Base-by-base conservation (phyloP, 2,329 filamentous ascomycete species). In the Venturia carpophila region DNA sequence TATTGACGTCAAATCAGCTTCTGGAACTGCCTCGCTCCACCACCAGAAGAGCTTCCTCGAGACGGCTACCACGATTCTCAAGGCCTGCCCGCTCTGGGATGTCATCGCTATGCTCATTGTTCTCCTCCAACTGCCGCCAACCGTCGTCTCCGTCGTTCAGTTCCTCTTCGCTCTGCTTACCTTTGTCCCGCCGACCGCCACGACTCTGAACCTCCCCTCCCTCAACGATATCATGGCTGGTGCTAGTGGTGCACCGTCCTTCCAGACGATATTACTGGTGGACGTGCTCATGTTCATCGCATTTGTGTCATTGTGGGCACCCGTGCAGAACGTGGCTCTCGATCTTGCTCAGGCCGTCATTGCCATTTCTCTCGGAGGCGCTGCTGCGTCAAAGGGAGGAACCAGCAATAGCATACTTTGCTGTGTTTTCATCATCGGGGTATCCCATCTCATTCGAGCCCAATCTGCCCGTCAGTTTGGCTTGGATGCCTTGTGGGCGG, bases 51-150 rank as follows among this genome's bases (percentile, higher is more conserved):
- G 89, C 66, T 86, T 90, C 60, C 78, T 96, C 70, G 87, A 90
- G 71, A 82, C 95, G 69, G 88, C 89, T 68, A 84, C 90, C 70
- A 96, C 92, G 65, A 93, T 97, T 71, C 85, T 97, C 74, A 87
- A 87, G 72, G 91, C 92, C 63, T 93, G 92, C 72, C 93, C 93
- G 64, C 86, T 96, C 73, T 90, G 91, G 79, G 93, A 97, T 79
- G 96, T 93, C 67, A 91, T 97, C 77, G 92, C 93, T 74, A 96
- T 97, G 72, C 86, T 97, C 75, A 96, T 97, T 77, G 90, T 97
- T 71, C 85, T 97, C 70, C 89, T 97, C 77, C 92, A 96, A 74
- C 86, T 97, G 11, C 92, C 93, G 39, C 91, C 92, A 27, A 87
- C 93, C 71, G 87, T 93, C 66, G 83, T 97, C 71, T 93, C 92